Percentiles rank a stretch among this genome's conserved stretches.
These are phyloP conservation scores for Colletotrichum sp. DNA, from an alignment of 2,329 filamentous ascomycete genomes.

Conservation along the genomic window DNA sequence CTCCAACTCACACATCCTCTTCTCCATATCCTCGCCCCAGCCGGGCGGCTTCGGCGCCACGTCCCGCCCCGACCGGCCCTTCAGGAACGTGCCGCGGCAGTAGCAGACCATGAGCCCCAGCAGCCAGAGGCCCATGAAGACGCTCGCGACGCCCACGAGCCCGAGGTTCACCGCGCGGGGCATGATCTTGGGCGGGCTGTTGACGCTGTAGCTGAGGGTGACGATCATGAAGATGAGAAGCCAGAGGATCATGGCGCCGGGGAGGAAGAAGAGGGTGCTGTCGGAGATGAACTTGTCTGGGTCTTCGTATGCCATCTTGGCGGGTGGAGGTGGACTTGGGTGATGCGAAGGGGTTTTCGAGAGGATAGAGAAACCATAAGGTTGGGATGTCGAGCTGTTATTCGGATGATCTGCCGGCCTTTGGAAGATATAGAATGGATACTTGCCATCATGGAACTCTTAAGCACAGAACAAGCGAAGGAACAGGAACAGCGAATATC, in stretches of 20 bases:
- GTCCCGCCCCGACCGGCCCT: not conserved
- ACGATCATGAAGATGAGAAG: conserved; percentile 7
- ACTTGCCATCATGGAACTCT: not conserved
- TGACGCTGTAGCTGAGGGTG: conserved; percentile 10
- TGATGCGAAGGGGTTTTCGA: not conserved
- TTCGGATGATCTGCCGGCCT: not conserved
- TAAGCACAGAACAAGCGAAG: not conserved
- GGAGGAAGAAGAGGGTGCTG: conserved; percentile 1
- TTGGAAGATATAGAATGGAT: not conserved
- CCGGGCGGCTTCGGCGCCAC: not conserved
- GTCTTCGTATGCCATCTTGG: not conserved
- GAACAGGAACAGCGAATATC: not conserved
- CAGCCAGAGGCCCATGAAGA: conserved; percentile 7
- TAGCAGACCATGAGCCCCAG: conserved; percentile 3
- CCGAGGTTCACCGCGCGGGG: not conserved
- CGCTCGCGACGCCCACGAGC: not conserved
- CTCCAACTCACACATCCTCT: not conserved
- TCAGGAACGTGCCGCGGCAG: not conserved
- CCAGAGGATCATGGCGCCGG: not conserved
- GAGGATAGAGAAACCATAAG: not conserved
- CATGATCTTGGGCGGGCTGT: not conserved
- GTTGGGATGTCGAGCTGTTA: not conserved
- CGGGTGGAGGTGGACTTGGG: not conserved
- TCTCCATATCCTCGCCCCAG: not conserved
- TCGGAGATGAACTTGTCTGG: conserved; percentile 6